Evolutionary conservation across 495 filamentous ascomycete genomes (phyloP).

Genomic region (Xylaria venustula): DNA sequence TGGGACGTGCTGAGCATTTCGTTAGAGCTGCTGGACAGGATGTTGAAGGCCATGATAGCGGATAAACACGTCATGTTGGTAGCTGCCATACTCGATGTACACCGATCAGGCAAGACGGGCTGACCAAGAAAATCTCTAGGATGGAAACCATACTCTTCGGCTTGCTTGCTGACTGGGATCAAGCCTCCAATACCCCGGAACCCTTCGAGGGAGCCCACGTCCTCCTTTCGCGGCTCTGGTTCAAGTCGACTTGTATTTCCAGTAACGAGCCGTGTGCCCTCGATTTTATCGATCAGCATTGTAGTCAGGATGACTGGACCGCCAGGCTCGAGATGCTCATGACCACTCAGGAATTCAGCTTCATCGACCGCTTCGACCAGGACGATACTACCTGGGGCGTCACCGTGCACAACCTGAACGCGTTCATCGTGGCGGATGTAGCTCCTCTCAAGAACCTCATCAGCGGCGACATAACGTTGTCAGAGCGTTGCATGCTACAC

Average conservation of each 20-base stretch:
- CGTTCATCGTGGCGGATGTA: neutral
- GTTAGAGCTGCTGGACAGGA: neutral
- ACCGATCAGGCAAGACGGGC: neutral
- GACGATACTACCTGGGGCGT: neutral
- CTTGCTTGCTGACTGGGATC: neutral
- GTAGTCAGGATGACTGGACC: neutral
- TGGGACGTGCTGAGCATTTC: neutral
- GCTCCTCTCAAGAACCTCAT: neutral
- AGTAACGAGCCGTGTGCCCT: neutral
- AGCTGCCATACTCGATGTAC: neutral
- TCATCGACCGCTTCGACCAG: neutral
- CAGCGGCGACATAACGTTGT: neutral
- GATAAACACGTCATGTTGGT: neutral
- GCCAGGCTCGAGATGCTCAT: neutral
- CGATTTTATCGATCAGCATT: neutral
- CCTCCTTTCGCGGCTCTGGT: neutral
- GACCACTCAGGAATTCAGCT: neutral
- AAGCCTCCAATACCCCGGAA: neutral
- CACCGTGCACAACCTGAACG: neutral
- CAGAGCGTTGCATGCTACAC: neutral
- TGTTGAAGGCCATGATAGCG: neutral
- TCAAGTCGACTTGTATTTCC: neutral
- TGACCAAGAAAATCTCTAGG: neutral
- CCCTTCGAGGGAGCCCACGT: neutral
- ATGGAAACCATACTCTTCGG: neutral